A percentile compares a stretch with the other conserved stretches of the same genome.
Conservation (phyloP, 23 red algal genomes). For the Gracilaria caudata region DNA sequence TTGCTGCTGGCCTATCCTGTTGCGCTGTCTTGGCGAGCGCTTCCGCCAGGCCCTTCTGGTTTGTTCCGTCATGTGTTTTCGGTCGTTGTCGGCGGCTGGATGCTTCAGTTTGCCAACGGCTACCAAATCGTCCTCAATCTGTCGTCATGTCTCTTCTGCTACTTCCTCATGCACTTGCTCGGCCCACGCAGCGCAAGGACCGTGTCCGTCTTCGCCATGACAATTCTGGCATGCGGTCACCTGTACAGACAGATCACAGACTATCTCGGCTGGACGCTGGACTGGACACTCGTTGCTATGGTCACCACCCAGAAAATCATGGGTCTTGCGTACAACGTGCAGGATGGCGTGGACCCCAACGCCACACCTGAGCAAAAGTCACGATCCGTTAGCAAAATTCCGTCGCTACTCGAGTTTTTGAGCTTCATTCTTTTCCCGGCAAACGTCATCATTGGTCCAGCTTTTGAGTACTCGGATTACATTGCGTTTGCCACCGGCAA, state of each 20-base stretch:
- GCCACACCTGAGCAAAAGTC: slow-evolving; percentile 60
- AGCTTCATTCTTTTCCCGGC: slow-evolving; percentile 96
- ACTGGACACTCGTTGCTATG: slow-evolving; percentile 93
- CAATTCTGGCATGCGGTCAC: slow-evolving; percentile 75
- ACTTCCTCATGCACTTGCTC: slow-evolving; percentile 63
- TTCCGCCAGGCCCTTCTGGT: slow-evolving; percentile 38
- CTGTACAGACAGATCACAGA: slow-evolving; percentile 91
- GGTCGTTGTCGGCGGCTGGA: slow-evolving; percentile 77
- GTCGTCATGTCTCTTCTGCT: slow-evolving; percentile 67
- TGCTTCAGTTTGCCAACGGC: slow-evolving; percentile 84
- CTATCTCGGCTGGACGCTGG: slow-evolving; percentile 92
- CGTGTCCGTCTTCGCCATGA: slow-evolving; percentile 68
- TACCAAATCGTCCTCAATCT: slow-evolving; percentile 80
- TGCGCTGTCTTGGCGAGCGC: slow-evolving; percentile 72
- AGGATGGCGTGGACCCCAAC: slow-evolving; percentile 62
- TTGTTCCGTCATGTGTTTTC: slow-evolving; percentile 80
- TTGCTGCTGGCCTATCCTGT: slow-evolving; percentile 72
- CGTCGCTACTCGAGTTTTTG: slow-evolving; percentile 76
- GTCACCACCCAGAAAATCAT: slow-evolving; percentile 98
- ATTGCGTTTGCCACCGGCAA: slow-evolving; percentile 59
- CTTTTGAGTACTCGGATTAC: slow-evolving; percentile 91
- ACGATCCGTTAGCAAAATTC: slow-evolving; percentile 61
- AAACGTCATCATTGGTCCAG: slow-evolving; percentile 85
- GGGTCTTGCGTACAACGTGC: slow-evolving; percentile 82
- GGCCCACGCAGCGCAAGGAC: slow-evolving; percentile 49